These are phyloP conservation scores for Lycium barbarum DNA, from an alignment of 257 asterid species.

Conservation along the genomic window DNA sequence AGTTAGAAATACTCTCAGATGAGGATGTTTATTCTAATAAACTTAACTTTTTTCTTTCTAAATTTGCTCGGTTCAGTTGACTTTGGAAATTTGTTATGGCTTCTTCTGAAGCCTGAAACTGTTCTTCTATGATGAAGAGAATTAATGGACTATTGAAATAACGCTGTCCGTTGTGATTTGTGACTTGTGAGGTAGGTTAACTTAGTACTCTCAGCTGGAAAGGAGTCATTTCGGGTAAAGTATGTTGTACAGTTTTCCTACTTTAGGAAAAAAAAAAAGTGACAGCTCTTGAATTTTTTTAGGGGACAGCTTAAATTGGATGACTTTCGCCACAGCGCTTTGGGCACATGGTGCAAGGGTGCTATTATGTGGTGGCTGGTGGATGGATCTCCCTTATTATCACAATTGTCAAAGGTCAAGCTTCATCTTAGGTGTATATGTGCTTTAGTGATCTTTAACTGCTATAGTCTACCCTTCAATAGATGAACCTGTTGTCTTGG, in stretches of 20 bases:
- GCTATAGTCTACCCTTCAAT: background rate
- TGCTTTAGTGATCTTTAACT: background rate
- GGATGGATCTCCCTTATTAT: background rate
- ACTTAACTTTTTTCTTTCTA: too few species aligned
- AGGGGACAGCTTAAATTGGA: background rate
- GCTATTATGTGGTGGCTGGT: background rate
- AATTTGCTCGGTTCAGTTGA: too few species aligned
- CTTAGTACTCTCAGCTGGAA: background rate
- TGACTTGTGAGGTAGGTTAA: background rate
- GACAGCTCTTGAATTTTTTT: background rate
- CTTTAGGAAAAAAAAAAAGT: background rate
- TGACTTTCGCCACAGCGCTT: background rate
- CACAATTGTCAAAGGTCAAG: background rate
- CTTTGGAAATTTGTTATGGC: too few species aligned
- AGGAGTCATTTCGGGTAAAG: background rate
- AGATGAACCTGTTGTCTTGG: background rate
- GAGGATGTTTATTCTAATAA: too few species aligned
- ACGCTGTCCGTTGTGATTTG: too few species aligned
- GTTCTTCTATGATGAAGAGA: too few species aligned
- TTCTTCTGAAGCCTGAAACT: too few species aligned
- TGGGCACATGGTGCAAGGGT: background rate
- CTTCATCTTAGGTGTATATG: background rate
- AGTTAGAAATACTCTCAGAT: too few species aligned
- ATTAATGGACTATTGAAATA: too few species aligned
- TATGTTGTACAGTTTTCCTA: background rate